These are phyloP conservation scores for Exophiala mesophila DNA, from an alignment of 2,329 filamentous ascomycete species.

Conservation along the genomic window DNA sequence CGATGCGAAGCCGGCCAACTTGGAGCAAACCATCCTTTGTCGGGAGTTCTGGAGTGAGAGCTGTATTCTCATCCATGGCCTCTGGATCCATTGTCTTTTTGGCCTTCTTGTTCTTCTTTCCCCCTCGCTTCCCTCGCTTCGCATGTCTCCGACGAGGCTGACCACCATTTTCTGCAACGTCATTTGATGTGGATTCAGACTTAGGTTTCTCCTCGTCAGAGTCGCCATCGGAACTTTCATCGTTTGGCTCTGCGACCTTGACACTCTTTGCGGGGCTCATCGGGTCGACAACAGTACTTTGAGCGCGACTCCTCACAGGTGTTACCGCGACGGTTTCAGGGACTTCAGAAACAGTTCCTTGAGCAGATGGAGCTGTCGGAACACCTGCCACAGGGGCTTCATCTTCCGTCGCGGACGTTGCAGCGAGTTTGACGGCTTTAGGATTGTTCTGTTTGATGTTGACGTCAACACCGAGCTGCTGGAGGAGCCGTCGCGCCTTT, in stretches of 20 bases:
- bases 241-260: slow-evolving; percentile 10
- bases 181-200: slow-evolving; percentile 12
- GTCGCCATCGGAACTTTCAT: slow-evolving; percentile 21
- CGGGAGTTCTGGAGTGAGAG: slow-evolving; percentile 41
- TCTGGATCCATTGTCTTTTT: slow-evolving; percentile 31
- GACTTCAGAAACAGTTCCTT: slow-evolving; percentile 10
- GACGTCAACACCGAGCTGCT: slow-evolving; percentile 20
- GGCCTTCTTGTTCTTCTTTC: slow-evolving; percentile 28
- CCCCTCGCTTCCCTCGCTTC: slow-evolving; percentile 29
- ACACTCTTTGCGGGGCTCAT: slow-evolving; percentile 13
- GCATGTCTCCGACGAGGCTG: slow-evolving; percentile 24
- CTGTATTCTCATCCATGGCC: slow-evolving; percentile 22
- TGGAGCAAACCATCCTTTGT: slow-evolving; percentile 57
- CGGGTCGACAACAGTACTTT: slow-evolving; percentile 14
- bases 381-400: slow-evolving; percentile 13
- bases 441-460: slow-evolving; percentile 8
- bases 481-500: slow-evolving; percentile 18
- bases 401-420: slow-evolving; percentile 2
- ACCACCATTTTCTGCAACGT: slow-evolving; percentile 17
- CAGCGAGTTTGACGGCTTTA: neutral
- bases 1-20: slow-evolving; percentile 58
- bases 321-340: slow-evolving; percentile 13
- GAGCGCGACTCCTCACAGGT: slow-evolving; percentile 21
- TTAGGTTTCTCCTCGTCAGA: slow-evolving; percentile 25
- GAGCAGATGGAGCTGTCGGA: slow-evolving; percentile 1